Evolutionary conservation across 1,139 yeast genomes (phyloP).

Genomic region (Nakaseomyces uthaithaninus): DNA sequence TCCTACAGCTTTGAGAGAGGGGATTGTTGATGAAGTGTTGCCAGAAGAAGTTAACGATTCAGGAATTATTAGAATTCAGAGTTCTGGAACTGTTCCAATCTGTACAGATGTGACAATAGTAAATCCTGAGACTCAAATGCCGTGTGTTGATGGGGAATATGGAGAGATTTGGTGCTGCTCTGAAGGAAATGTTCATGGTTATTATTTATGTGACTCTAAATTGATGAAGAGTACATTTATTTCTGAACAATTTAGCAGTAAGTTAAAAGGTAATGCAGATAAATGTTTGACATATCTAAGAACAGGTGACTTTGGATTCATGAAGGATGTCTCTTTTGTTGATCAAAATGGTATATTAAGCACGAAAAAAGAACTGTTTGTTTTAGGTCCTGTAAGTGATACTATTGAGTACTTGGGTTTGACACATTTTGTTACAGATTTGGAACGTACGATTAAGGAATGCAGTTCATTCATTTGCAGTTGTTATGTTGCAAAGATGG

Average conservation of each 20-base stretch:
- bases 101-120: constrained; percentile 92
- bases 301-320: constrained; percentile 91
- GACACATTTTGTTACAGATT: constrained; percentile 81
- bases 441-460: constrained; percentile 66
- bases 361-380: constrained; percentile 73
- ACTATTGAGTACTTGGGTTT: constrained; percentile 89
- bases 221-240: constrained; percentile 34
- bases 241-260: constrained; percentile 47
- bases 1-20: constrained; percentile 81
- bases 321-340: constrained; percentile 57
- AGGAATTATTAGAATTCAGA: constrained; percentile 58
- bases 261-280: constrained; percentile 45
- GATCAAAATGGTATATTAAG: constrained; percentile 39
- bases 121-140: constrained; percentile 75
- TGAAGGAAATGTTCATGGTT: constrained; percentile 66
- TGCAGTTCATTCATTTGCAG: constrained; percentile 51
- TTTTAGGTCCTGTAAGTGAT: constrained; percentile 76
- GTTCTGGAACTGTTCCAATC: constrained; percentile 93
- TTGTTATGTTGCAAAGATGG: constrained; percentile 71
- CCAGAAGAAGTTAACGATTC: constrained; percentile 62
- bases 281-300: constrained; percentile 63
- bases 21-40: constrained; percentile 72
- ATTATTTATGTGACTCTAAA: constrained; percentile 37
- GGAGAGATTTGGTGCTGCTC: constrained; percentile 98
- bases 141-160: constrained; percentile 87